These are phyloP conservation scores for Ormosia semicastrata DNA, from an alignment of 306 rosid species.

Conservation along the genomic window DNA sequence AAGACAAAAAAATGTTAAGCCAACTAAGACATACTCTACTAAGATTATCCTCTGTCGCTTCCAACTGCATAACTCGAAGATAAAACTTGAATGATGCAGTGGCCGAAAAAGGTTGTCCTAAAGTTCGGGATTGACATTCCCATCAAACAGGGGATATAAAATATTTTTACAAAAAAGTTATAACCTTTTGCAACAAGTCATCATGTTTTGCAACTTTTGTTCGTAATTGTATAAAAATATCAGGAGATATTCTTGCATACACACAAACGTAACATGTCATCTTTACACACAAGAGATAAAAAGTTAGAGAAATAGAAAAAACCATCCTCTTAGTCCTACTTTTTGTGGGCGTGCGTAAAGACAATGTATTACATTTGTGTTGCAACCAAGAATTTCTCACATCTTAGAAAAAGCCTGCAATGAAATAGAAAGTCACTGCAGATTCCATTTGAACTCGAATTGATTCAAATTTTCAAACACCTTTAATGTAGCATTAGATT, in stretches of 20 bases:
- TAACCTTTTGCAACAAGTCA: neutral
- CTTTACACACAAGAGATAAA: too few species aligned
- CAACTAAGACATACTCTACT: neutral
- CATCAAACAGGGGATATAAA: neutral
- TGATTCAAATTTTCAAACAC: neutral
- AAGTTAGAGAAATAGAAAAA: too few species aligned
- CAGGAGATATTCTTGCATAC: too few species aligned
- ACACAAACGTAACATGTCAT: too few species aligned
- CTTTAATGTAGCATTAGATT: neutral
- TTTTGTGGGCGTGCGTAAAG: too few species aligned
- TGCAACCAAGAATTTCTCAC: too few species aligned
- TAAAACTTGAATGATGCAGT: neutral
- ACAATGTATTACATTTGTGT: too few species aligned
- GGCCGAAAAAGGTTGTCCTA: slow-evolving; percentile 10
- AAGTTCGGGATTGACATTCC: neutral
- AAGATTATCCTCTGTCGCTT: neutral
- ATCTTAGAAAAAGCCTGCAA: slow-evolving; percentile 23
- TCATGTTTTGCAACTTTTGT: neutral
- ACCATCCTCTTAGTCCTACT: too few species aligned
- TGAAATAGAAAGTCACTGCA: neutral
- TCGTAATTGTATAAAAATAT: neutral
- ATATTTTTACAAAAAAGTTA: neutral
- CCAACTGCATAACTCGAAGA: neutral
- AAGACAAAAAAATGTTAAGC: neutral
- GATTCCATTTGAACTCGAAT: neutral